Conservation (phyloP, 2,329 filamentous ascomycete genomes). For the Boeremia lycopersici region DNA sequence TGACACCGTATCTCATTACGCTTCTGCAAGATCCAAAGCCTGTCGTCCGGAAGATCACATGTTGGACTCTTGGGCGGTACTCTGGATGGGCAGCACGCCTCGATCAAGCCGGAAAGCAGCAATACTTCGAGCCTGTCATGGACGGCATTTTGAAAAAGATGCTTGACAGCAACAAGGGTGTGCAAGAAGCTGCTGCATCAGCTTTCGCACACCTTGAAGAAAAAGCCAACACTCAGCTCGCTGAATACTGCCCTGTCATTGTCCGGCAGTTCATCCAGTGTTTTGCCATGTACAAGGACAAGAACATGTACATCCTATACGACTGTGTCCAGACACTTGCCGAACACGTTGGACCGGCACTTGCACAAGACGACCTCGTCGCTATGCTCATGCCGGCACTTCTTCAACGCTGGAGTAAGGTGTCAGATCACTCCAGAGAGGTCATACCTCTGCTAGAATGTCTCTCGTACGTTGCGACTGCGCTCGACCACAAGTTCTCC, state of each 20-base stretch:
- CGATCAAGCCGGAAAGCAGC: constrained; percentile 68
- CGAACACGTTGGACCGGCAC: constrained; percentile 81
- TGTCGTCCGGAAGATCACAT: constrained; percentile 94
- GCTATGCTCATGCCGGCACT: constrained; percentile 90
- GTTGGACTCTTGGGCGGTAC: constrained; percentile 95
- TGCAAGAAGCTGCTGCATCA: constrained; percentile 94
- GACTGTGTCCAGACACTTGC: constrained; percentile 97
- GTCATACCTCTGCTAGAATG: constrained; percentile 96
- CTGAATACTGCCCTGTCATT: constrained; percentile 87
- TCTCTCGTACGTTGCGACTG: constrained; percentile 89
- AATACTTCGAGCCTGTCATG: constrained; percentile 95
- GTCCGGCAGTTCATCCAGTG: constrained; percentile 90
- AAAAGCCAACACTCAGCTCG: constrained; percentile 79
- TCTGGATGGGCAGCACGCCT: constrained; percentile 89
- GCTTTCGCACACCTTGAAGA: constrained; percentile 97
- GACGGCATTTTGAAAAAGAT: constrained; percentile 92
- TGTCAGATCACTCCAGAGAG: constrained; percentile 87
- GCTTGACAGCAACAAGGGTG: constrained; percentile 96
- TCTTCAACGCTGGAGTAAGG: constrained; percentile 84
- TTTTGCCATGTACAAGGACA: constrained; percentile 95
- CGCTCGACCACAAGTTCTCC: constrained; percentile 80
- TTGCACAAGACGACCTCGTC: constrained; percentile 82
- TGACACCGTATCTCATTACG: constrained; percentile 88
- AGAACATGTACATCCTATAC: constrained; percentile 98
- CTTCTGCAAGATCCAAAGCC: constrained; percentile 84